These are phyloP conservation scores for Tulasnella sp. DNA, from an alignment of 768 basidiomycete genomes.

Conservation along the genomic window DNA sequence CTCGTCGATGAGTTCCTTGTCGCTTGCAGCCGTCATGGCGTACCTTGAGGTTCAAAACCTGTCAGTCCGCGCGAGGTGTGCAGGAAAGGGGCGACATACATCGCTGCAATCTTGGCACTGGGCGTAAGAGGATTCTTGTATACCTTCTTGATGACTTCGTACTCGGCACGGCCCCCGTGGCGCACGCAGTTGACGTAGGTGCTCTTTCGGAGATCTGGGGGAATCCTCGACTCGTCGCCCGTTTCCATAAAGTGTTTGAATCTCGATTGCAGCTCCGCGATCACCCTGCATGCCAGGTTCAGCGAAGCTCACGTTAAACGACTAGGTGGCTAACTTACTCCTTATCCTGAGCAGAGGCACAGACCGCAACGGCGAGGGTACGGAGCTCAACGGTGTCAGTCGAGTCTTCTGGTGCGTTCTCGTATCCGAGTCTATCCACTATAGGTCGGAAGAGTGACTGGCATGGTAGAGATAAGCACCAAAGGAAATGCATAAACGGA, in stretches of 20 bases:
- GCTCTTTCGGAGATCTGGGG: constrained; percentile 57
- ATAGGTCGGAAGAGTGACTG: constrained; percentile 47
- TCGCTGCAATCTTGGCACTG: constrained; percentile 54
- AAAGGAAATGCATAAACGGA: constrained; percentile 9
- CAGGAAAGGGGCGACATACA: constrained; percentile 34
- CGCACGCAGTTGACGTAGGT: constrained; percentile 42
- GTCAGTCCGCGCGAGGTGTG: background rate
- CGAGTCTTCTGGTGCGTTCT: constrained; percentile 52
- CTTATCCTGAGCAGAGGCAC: constrained; percentile 36
- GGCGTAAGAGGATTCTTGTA: constrained; percentile 65
- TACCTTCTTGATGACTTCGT: constrained; percentile 54
- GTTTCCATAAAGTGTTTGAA: constrained; percentile 61
- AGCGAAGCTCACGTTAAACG: constrained; percentile 20
- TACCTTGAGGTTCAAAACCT: constrained; percentile 31
- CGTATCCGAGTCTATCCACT: constrained; percentile 66
- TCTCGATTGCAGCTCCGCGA: constrained; percentile 55
- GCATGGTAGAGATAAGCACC: too few relatives aligned
- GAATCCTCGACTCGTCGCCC: constrained; percentile 64
- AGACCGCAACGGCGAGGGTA: constrained; percentile 53
- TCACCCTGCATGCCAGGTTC: constrained; percentile 38
- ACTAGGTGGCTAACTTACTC: constrained; percentile 19
- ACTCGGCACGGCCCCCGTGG: constrained; percentile 63
- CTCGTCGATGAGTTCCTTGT: constrained; percentile 44
- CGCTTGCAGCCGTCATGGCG: constrained; percentile 50
- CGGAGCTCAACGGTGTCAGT: constrained; percentile 59